Conservation (phyloP, 2,329 filamentous ascomycete species). For the Hymenoscyphus albidus region DNA sequence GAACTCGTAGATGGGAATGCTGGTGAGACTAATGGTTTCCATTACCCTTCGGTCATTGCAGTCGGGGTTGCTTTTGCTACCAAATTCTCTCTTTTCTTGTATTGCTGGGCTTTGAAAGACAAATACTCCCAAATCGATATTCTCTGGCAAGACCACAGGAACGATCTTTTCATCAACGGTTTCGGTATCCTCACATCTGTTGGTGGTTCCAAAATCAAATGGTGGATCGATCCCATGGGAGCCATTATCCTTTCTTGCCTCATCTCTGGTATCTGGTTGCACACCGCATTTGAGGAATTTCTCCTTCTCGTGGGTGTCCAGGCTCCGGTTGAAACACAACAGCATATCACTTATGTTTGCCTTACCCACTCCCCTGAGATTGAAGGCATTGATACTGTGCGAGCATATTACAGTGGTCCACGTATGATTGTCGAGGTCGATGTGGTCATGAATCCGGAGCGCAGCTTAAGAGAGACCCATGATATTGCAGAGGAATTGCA, state of each 20-base stretch:
- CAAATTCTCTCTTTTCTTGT: conserved; percentile 79
- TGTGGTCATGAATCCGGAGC: conserved; percentile 80
- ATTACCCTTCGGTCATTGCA: conserved; percentile 79
- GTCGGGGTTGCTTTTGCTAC: conserved; percentile 80
- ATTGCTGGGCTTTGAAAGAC: conserved; percentile 88
- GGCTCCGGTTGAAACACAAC: conserved; percentile 79
- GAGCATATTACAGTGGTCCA: conserved; percentile 86
- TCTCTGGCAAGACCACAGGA: conserved; percentile 94
- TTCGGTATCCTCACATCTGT: conserved; percentile 88
- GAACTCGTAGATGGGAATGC: conserved; percentile 57
- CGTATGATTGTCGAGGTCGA: conserved; percentile 93
- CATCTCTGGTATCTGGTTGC: conserved; percentile 76
- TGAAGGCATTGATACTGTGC: conserved; percentile 86
- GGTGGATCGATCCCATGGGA: conserved; percentile 95
- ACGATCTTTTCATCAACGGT: conserved; percentile 95
- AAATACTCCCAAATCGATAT: conserved; percentile 90
- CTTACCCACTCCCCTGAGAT: conserved; percentile 85
- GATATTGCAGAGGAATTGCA: conserved; percentile 93
- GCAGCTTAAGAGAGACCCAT: conserved; percentile 74
- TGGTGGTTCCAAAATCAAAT: conserved; percentile 80
- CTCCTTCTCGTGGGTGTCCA: conserved; percentile 85
- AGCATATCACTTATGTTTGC: conserved; percentile 93
- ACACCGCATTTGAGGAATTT: conserved; percentile 85
- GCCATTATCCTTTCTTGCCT: conserved; percentile 78
- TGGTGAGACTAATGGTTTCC: conserved; percentile 58